A percentile compares a stretch with the other conserved stretches of the same genome.
Evolutionary conservation across 1,284 basidiomycete species (phyloP).

Genomic region (Microbotryum silenes-acaulis): DNA sequence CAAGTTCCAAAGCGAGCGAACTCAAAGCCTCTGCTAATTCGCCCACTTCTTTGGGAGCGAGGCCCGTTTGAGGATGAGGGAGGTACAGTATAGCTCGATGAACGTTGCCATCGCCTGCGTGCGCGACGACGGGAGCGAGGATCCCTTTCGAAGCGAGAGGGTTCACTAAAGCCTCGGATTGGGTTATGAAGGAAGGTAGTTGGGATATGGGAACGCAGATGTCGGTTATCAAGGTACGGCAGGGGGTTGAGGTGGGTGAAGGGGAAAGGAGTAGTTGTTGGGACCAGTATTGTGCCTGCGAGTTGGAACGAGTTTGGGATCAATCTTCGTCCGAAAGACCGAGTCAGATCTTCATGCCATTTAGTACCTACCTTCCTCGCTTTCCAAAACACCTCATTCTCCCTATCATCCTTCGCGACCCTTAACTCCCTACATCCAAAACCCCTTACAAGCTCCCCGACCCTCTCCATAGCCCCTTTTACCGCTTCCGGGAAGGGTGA

Average conservation of each 20-base stretch:
- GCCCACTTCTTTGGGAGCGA: slow-evolving; percentile 15
- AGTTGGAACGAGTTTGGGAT: too few species aligned
- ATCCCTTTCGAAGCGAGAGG: slow-evolving; percentile 8
- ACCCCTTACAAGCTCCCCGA: slow-evolving; percentile 51
- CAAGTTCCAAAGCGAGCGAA: slow-evolving; percentile 21
- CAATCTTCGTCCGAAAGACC: too few species aligned
- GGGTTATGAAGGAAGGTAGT: slow-evolving; percentile 28
- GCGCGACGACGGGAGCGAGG: slow-evolving; percentile 32
- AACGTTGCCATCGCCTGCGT: slow-evolving; percentile 33
- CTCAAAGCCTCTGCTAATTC: slow-evolving; percentile 21
- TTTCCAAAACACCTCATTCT: slow-evolving; percentile 70
- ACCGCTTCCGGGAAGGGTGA: slow-evolving; percentile 1
- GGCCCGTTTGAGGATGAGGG: slow-evolving; percentile 3
- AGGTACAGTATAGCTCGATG: slow-evolving; percentile 29
- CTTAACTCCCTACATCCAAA: slow-evolving; percentile 63
- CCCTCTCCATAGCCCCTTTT: slow-evolving; percentile 2
- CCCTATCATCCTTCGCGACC: slow-evolving; percentile 57
- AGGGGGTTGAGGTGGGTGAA: slow-evolving; percentile 37
- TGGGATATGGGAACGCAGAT: slow-evolving; percentile 34
- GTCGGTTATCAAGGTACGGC: slow-evolving; percentile 29
- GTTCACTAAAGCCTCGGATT: slow-evolving; percentile 23
- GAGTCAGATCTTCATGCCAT: background rate
- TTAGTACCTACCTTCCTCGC: slow-evolving; percentile 55
- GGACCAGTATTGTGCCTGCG: slow-evolving; percentile 26
- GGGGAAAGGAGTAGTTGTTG: slow-evolving; percentile 38